Evolutionary conservation across 352 stramenopile species (phyloP).

Genomic region (Phytophthora syringae): DNA sequence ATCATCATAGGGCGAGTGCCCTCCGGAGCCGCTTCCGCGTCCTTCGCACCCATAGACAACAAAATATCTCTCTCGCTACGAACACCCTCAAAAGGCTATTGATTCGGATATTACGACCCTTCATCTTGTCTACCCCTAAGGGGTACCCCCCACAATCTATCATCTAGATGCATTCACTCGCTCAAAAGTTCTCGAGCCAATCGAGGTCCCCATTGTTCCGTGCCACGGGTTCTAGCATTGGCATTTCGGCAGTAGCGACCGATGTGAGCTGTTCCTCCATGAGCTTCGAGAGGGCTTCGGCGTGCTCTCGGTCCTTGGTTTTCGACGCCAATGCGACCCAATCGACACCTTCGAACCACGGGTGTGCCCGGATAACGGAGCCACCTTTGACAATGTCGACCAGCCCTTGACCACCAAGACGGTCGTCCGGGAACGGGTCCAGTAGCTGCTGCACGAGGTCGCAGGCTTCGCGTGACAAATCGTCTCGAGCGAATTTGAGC

Average conservation of each 20-base stretch:
- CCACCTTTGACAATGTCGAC: slow-evolving; percentile 82
- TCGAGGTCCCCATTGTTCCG: slow-evolving; percentile 63
- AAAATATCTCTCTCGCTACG: not conserved
- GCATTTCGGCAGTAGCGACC: slow-evolving; percentile 45
- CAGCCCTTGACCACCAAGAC: slow-evolving; percentile 72
- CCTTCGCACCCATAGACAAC: slow-evolving; percentile 30
- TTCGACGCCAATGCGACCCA: slow-evolving; percentile 83
- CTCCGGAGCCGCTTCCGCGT: slow-evolving; percentile 61
- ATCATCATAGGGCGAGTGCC: slow-evolving; percentile 86
- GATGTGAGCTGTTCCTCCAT: slow-evolving; percentile 63
- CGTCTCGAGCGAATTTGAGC: slow-evolving; percentile 57
- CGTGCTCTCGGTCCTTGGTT: slow-evolving; percentile 53
- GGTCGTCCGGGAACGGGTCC: slow-evolving; percentile 72
- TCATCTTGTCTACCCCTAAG: slow-evolving; percentile 18
- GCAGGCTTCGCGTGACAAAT: slow-evolving; percentile 60
- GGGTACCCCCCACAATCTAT: too few relatives aligned
- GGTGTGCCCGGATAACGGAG: slow-evolving; percentile 79
- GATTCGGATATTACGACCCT: slow-evolving; percentile 37
- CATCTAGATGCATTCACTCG: not conserved
- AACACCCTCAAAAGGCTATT: slow-evolving; percentile 16
- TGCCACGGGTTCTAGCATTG: slow-evolving; percentile 56
- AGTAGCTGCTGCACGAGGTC: slow-evolving; percentile 74
- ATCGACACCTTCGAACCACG: slow-evolving; percentile 82
- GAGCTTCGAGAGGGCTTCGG: slow-evolving; percentile 57
- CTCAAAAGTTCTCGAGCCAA: slow-evolving; percentile 84